Evolutionary conservation across 495 filamentous ascomycete genomes (phyloP), one percentile per base, ranked within the genome.

Genomic region (Pyrenopolyporus hunteri): DNA sequence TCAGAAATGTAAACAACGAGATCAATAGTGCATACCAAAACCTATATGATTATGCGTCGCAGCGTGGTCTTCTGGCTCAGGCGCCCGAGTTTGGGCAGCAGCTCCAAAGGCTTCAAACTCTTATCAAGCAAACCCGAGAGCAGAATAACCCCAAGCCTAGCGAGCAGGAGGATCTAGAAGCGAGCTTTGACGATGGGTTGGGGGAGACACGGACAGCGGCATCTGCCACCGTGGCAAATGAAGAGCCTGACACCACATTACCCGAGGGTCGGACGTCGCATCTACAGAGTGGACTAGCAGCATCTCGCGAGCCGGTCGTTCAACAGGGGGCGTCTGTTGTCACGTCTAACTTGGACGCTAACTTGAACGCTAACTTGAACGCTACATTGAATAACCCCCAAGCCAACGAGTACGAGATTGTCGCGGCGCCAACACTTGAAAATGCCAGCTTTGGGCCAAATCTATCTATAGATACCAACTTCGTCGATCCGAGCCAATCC

Each of bases 21-120:
- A 89, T 96, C 85, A 88, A 85, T 71, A 84, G 81, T 46, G 80
- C 85, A 0, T 92, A 94, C 50, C 75, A 87, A 42, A 77, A 80
- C n/a, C 85, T 93, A 26, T 84, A 87, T 45, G 85, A 92, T 50
- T 82, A 77, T 28, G 80, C 76, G 4, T 59, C 78, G 59, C 36
- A 74, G 78, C 66, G 77, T 76, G 73, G 80, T 59, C 29, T 87
- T 66, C 37, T 84, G 64, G 42, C 80, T 70, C 57, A 71, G 74
- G 67, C 74, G 58, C 79, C 82, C n/a, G 80, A 82, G 20, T 77
- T 83, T 52, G 75, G 73, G 29, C 75, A 73, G 22, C 78, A 80
- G 28, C 74, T 84, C 17, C 75, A 54, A 46, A 55, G 64, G 22
- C 67, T 71, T 26, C 66, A 69, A 35, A 10, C 53, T 1, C 46